Evolutionary conservation across 2,329 filamentous ascomycete genomes (phyloP).

Genomic region (Aspergillus arachidicola): DNA sequence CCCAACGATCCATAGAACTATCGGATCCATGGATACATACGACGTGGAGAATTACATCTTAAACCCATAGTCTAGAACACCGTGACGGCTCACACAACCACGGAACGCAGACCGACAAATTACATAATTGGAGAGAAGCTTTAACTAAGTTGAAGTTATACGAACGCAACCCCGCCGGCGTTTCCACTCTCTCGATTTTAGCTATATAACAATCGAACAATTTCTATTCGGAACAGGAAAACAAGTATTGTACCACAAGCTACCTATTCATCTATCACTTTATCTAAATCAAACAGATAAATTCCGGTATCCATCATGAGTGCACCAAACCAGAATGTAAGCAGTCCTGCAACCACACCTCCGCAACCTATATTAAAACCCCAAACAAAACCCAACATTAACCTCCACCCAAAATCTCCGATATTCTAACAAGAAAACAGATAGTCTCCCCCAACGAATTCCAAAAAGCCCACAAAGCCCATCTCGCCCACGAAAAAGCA

Average conservation of each 20-base stretch:
- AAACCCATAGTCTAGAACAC: neutral
- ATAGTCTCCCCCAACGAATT: constrained; percentile 10
- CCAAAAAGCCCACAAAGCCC: constrained; percentile 12
- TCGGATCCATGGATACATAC: neutral
- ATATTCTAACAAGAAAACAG: neutral
- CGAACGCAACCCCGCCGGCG: neutral
- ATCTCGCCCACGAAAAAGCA: constrained; percentile 19
- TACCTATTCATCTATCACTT: neutral
- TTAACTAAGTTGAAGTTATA: neutral
- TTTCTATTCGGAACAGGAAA: neutral
- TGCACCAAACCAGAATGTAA: neutral
- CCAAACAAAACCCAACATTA: no score
- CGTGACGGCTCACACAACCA: neutral
- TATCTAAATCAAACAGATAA: neutral
- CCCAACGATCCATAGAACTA: neutral
- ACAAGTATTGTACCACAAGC: neutral
- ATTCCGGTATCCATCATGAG: neutral
- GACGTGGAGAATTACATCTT: neutral
- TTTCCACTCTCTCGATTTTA: neutral
- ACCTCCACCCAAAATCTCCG: no score
- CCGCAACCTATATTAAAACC: no score
- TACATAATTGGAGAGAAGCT: neutral
- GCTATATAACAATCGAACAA: no score
- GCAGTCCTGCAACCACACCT: neutral
- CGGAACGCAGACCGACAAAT: neutral